Percentiles rank a stretch among this genome's conserved stretches.
Conservation (phyloP, 2,329 filamentous ascomycete genomes). For the Talaromyces sp. region DNA sequence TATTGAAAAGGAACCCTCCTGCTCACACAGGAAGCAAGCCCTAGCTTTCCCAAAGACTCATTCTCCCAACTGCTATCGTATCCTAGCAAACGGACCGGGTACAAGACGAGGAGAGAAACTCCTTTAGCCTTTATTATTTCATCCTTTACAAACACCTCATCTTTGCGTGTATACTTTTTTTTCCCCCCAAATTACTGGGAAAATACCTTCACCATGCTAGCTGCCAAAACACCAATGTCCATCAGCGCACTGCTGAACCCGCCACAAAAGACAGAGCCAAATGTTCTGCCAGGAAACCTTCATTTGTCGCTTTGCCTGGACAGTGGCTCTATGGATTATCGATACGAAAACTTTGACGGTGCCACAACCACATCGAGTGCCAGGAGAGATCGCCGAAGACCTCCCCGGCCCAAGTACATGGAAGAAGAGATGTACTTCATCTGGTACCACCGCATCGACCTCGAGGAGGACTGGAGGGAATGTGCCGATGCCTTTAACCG, state of each 20-base stretch:
- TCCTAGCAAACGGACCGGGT: not conserved
- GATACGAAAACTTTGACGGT: slow-evolving; percentile 37
- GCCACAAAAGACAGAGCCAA: slow-evolving; percentile 4
- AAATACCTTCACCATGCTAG: slow-evolving; percentile 6
- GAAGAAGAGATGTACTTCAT: slow-evolving; percentile 47
- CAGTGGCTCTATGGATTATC: slow-evolving; percentile 30
- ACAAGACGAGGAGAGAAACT: not conserved
- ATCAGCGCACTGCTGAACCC: slow-evolving; percentile 13
- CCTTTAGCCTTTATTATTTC: not conserved
- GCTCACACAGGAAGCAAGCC: not conserved
- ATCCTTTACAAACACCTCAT: not conserved
- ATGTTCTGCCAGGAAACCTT: not conserved
- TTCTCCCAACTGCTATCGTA: not conserved
- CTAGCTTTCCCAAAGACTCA: not conserved
- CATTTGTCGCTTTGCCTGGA: not conserved
- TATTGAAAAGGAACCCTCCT: not conserved
- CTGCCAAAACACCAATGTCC: slow-evolving; percentile 11
- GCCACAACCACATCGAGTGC: slow-evolving; percentile 36
- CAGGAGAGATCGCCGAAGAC: slow-evolving; percentile 33
- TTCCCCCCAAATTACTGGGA: not conserved
- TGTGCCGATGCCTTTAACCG: slow-evolving; percentile 40
- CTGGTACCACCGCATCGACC: slow-evolving; percentile 47
- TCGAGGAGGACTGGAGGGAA: slow-evolving; percentile 44
- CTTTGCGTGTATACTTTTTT: not conserved
- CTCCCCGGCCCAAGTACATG: slow-evolving; percentile 43